A percentile compares a stretch with the other conserved stretches of the same genome.
Conservation (phyloP, 2,329 filamentous ascomycete species). For the Diaporthe capsici region DNA sequence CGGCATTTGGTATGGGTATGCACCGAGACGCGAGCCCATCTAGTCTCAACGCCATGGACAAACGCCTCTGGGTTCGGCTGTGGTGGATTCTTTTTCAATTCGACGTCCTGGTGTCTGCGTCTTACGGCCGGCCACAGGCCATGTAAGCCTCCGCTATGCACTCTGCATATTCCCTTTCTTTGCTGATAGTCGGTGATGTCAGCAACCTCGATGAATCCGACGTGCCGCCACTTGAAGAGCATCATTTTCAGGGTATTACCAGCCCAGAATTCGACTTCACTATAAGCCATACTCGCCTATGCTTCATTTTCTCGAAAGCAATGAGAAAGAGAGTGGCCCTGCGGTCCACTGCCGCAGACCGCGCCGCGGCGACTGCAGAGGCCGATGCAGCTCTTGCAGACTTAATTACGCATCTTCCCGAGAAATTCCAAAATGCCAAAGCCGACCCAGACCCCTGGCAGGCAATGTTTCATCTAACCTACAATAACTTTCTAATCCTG, state of each 20-base stretch:
- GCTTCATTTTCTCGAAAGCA: conserved; percentile 9
- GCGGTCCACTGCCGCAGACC: neutral
- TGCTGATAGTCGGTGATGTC: neutral
- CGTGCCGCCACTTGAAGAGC: neutral
- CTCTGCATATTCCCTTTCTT: neutral
- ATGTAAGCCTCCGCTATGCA: neutral
- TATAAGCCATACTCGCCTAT: neutral
- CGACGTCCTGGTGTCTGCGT: neutral
- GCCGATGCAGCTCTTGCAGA: neutral
- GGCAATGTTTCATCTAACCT: neutral
- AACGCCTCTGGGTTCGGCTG: neutral
- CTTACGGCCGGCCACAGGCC: conserved; percentile 11
- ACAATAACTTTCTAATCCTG: conserved; percentile 12
- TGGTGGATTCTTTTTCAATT: conserved; percentile 22
- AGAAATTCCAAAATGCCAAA: neutral
- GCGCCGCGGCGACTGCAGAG: conserved; percentile 1
- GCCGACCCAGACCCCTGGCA: conserved; percentile 2
- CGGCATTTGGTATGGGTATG: conserved; percentile 6
- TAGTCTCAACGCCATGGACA: neutral
- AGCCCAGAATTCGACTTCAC: neutral
- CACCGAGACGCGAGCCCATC: neutral
- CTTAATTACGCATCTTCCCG: neutral
- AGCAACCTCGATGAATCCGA: conserved; percentile 22
- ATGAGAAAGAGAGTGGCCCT: neutral
- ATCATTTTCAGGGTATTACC: neutral